Percentiles rank a stretch among this genome's conserved stretches.
phyloP scores from a whole-genome alignment of 306 rosid genomes.

The Ziziphus jujuba region DNA sequence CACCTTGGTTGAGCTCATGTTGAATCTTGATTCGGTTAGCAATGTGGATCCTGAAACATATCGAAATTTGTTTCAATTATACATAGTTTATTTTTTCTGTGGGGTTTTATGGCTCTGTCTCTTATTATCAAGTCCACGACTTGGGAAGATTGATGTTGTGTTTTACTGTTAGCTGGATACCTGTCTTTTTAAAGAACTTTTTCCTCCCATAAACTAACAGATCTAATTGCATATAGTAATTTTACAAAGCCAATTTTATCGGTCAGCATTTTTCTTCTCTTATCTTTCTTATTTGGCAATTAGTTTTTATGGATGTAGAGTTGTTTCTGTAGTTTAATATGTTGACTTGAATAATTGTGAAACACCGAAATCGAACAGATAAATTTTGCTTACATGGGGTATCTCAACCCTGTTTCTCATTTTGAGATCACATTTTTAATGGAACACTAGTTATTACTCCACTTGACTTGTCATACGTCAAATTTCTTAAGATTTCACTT shows the following conservation, averaged over 20 bases:
- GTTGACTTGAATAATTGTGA: neutral
- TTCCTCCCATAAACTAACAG: neutral
- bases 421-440: too few species aligned
- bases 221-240: neutral
- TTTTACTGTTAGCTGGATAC: constrained; percentile 1
- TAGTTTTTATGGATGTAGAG: neutral
- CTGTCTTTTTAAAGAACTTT: constrained; percentile 6
- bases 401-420: too few species aligned
- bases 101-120: neutral
- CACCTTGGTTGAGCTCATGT: too few species aligned
- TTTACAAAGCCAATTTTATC: neutral
- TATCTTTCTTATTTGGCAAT: neutral
- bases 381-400: neutral
- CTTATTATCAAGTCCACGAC: neutral
- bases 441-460: too few species aligned
- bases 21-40: too few species aligned
- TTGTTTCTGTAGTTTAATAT: neutral
- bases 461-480: too few species aligned
- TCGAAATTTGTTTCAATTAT: neutral
- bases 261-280: neutral
- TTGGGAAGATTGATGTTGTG: constrained; percentile 1
- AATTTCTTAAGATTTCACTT: too few species aligned
- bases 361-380: neutral
- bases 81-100: neutral
- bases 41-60: too few species aligned